Evolutionary conservation across 179 eudicot species (phyloP).

Genomic region (Beta lomatogona): DNA sequence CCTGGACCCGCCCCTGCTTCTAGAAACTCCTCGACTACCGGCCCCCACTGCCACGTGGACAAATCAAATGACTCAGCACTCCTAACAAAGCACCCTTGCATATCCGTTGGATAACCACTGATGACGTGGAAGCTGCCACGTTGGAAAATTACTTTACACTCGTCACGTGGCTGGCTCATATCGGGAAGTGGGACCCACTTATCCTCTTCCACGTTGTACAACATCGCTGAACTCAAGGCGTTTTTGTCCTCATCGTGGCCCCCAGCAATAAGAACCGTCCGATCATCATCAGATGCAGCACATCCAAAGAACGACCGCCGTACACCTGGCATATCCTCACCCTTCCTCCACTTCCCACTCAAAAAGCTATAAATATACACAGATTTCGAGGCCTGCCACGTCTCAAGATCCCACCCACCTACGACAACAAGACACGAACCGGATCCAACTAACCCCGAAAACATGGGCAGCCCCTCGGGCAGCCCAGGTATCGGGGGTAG

Average conservation of each 20-base stretch:
- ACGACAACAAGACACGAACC: constrained; percentile 63
- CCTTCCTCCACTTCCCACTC: constrained; percentile 50
- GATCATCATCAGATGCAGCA: constrained; percentile 44
- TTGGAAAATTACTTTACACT: constrained; percentile 50
- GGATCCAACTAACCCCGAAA: constrained; percentile 59
- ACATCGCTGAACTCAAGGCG: constrained; percentile 50
- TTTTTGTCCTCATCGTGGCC: constrained; percentile 72
- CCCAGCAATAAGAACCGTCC: constrained; percentile 63
- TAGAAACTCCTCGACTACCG: constrained; percentile 38
- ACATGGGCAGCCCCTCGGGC: constrained; percentile 61
- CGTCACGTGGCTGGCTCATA: constrained; percentile 62
- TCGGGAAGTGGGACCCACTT: constrained; percentile 54
- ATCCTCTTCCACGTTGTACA: constrained; percentile 54
- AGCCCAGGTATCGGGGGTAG: constrained; percentile 50
- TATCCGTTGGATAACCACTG: constrained; percentile 58
- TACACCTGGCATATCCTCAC: constrained; percentile 63
- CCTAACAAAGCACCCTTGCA: constrained; percentile 55
- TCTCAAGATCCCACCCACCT: constrained; percentile 76
- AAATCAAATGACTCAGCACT: constrained; percentile 48
- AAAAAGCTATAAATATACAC: constrained; percentile 56
- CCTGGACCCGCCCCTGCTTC: constrained; percentile 30
- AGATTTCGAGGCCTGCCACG: constrained; percentile 44
- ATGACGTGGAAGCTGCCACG: constrained; percentile 62
- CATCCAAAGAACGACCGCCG: constrained; percentile 59
- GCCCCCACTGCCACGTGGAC: constrained; percentile 53